Conservation (phyloP, 2,329 filamentous ascomycete species). For the Raffaelea deltoideospora region DNA sequence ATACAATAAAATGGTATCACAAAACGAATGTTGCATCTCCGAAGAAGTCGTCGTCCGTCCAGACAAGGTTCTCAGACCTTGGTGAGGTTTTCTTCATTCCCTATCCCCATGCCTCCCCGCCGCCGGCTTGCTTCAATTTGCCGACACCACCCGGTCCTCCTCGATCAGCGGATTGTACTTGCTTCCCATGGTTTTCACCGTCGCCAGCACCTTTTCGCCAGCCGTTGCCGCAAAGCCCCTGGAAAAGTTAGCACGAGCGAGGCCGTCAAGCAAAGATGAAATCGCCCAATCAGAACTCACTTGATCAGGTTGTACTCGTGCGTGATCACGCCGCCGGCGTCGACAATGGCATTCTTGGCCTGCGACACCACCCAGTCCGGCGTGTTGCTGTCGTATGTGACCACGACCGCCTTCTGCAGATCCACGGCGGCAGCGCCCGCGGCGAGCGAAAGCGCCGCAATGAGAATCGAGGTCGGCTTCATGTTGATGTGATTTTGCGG, state of each 20-base stretch:
- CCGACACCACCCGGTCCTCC: conserved; percentile 54
- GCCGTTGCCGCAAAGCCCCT: conserved; percentile 69
- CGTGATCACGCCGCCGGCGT: conserved; percentile 62
- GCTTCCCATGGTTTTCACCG: conserved; percentile 46
- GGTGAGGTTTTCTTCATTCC: too few species aligned
- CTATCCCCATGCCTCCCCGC: background rate
- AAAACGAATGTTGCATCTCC: too few species aligned
- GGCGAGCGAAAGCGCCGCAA: conserved; percentile 40
- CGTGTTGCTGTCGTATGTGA: conserved; percentile 59
- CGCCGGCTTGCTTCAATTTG: background rate
- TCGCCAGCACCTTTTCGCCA: conserved; percentile 52
- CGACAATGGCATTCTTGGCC: conserved; percentile 55
- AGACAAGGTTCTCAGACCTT: too few species aligned
- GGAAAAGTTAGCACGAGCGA: conserved; percentile 9
- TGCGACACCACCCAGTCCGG: conserved; percentile 52
- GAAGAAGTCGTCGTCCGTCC: too few species aligned
- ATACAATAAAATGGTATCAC: too few species aligned
- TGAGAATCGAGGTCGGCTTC: conserved; percentile 42
- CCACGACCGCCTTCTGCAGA: conserved; percentile 56
- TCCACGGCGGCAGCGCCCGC: conserved; percentile 48
- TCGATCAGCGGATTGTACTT: conserved; percentile 54
- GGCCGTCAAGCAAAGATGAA: too few species aligned
- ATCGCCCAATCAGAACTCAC: conserved; percentile 38
- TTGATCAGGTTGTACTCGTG: conserved; percentile 58
- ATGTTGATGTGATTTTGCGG: too few species aligned